Evolutionary conservation across 441 rosid species (phyloP).

Genomic region (Pelargonium myrrhifolium): DNA sequence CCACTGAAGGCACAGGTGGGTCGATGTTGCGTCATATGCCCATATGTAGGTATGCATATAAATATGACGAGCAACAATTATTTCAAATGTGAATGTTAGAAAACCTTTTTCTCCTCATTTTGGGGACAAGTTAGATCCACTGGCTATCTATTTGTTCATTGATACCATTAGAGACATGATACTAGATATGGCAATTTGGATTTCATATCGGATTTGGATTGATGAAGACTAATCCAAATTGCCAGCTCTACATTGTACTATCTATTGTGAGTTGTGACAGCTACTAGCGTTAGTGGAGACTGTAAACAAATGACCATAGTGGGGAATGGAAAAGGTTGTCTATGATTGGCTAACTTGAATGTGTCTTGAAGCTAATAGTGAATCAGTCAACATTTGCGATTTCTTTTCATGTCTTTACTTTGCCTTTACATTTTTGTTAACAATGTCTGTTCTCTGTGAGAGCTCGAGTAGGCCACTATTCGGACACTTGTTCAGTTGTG

Average conservation of each 20-base stretch:
- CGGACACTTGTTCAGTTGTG: too few relatives aligned
- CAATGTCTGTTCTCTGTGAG: background rate
- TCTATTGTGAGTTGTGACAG: too few relatives aligned
- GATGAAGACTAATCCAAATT: too few relatives aligned
- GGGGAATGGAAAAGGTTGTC: background rate
- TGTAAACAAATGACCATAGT: background rate
- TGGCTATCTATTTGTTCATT: too few relatives aligned
- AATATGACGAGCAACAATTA: background rate
- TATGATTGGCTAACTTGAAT: background rate
- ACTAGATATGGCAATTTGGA: too few relatives aligned
- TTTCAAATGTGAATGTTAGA: background rate
- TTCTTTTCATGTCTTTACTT: background rate
- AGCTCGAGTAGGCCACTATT: too few relatives aligned
- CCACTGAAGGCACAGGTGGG: background rate
- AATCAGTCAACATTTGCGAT: background rate
- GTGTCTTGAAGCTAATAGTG: background rate
- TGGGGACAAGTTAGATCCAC: too few relatives aligned
- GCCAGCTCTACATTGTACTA: too few relatives aligned
- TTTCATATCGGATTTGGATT: too few relatives aligned
- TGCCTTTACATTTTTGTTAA: background rate
- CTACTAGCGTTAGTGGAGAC: background rate
- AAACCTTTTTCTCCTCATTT: too few relatives aligned
- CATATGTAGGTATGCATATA: too few relatives aligned
- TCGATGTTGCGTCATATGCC: background rate
- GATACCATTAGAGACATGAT: too few relatives aligned